phyloP scores from a whole-genome alignment of 1,284 basidiomycete species.

The Rhodotorula sp. region DNA sequence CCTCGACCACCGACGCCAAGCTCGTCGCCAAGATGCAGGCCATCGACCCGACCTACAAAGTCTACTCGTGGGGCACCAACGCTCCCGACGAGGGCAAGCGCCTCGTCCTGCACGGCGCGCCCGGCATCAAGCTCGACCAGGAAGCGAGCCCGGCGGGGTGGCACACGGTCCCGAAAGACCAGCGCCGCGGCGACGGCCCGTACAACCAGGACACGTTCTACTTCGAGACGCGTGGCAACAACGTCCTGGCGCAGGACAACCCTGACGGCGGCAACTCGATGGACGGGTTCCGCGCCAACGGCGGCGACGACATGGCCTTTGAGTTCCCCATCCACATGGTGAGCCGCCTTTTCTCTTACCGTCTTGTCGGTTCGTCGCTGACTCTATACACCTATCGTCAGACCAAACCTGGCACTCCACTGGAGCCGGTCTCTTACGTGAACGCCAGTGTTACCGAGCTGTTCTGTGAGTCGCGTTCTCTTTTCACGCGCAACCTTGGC shows the following conservation, averaged over 20 bases:
- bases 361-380: background rate
- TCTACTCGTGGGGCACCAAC: slow-evolving; percentile 44
- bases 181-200: slow-evolving; percentile 16
- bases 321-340: slow-evolving; percentile 62
- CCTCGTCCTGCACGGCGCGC: slow-evolving; percentile 31
- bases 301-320: slow-evolving; percentile 59
- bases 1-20: slow-evolving; percentile 25
- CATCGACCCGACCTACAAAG: slow-evolving; percentile 39
- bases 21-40: slow-evolving; percentile 9
- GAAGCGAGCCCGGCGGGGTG: slow-evolving; percentile 79
- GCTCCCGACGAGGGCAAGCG: slow-evolving; percentile 42
- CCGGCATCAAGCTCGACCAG: slow-evolving; percentile 34
- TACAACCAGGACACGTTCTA: slow-evolving; percentile 58
- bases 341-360: background rate
- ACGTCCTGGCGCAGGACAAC: slow-evolving; percentile 84
- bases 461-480: slow-evolving; percentile 59
- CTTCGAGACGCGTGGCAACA: slow-evolving; percentile 83
- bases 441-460: slow-evolving; percentile 82
- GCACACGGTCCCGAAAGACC: slow-evolving; percentile 61
- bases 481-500: no score
- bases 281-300: slow-evolving; percentile 74
- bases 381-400: background rate
- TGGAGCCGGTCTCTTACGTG: slow-evolving; percentile 64
- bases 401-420: slow-evolving; percentile 47
- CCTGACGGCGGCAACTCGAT: slow-evolving; percentile 75